Base-by-base conservation (phyloP, 768 basidiomycete species). In the Auricularia heimuer region DNA sequence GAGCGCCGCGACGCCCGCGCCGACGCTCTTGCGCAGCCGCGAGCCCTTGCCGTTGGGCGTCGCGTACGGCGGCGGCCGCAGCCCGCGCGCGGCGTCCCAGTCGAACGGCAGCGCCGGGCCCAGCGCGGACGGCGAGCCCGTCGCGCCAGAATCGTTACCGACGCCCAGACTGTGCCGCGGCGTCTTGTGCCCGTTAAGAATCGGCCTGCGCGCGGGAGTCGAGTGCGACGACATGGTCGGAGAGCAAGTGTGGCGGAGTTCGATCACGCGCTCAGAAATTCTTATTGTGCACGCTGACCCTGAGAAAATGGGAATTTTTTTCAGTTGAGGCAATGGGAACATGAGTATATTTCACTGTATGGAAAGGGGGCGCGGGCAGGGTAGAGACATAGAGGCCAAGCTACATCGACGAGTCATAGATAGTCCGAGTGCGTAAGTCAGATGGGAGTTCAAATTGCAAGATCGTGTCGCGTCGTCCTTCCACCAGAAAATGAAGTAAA, bases 21-120 rank as follows among this genome's bases (percentile, higher is more conserved):
- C 75, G 6, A 80, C 63, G 42, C 65, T 61, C 54, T 64, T 56
- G 42, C 71, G 56, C 56, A 60, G 56, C 8, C 56, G 56, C 47
- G 47, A 51, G 10, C 47, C 47, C 10, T 18, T 33, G 56, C 16
- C 24, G 24, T 60, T 60, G 60, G 2, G 89, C 0, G 86, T 85
- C 2, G 78, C 79, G 79, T 88, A 93, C 3, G 91, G 91, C 3
- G 91, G 83, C 3, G 89, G 86, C 67, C 80, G 80, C 62, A 82
- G 79, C 0, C 83, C 80, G n/a, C 87, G 80, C 12, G 86, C 92
- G 0, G 92, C 91, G 36, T 89, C 87, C 92, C 92, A 93, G 76
- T 94, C 91, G 70, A 94, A 94, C 34, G 56, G 56, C 33, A 60
- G 29, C 29, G 56, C 21, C 56, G 56, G 56, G 6, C 7, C 56